Conservation (phyloP, 805 yeast genomes). For the Kazachstania kunashirensis region DNA sequence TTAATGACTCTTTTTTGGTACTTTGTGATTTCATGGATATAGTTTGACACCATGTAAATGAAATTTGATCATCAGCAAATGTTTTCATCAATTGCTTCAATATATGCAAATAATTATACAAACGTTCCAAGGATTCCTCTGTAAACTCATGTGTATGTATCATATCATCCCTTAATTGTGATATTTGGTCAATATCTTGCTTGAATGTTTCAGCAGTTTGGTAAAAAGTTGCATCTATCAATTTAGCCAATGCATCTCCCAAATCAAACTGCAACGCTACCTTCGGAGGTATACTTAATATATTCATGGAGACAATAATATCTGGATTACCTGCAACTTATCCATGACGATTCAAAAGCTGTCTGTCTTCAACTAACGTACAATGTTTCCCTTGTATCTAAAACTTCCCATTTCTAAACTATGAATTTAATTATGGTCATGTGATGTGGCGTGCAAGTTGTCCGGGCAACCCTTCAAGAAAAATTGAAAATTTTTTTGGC, state of each 20-base stretch:
- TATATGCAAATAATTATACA: slow-evolving; percentile 40
- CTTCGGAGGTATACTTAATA: slow-evolving; percentile 44
- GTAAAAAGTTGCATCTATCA: slow-evolving; percentile 41
- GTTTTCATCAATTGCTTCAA: slow-evolving; percentile 39
- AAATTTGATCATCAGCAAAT: slow-evolving; percentile 53
- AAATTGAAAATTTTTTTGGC: no score
- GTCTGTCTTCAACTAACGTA: no score
- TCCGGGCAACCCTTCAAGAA: no score
- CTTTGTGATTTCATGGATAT: slow-evolving; percentile 47
- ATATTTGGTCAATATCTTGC: slow-evolving; percentile 36
- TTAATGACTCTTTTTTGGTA: slow-evolving; percentile 40
- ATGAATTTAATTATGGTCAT: no score
- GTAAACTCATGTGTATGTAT: slow-evolving; percentile 29
- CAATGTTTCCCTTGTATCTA: no score
- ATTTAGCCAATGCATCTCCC: slow-evolving; percentile 30
- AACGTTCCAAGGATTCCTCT: slow-evolving; percentile 28
- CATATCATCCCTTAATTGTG: slow-evolving; percentile 36
- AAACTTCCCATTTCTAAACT: no score
- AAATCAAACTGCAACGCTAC: slow-evolving; percentile 37
- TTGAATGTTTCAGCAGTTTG: slow-evolving; percentile 36
- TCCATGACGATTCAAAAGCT: no score
- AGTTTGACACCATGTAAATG: slow-evolving; percentile 67
- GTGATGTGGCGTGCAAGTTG: no score
- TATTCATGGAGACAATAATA: no score
- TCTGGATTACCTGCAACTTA: no score